Percentiles rank a stretch among this genome's conserved stretches.
Evolutionary conservation across 768 basidiomycete species (phyloP).

Genomic region (Glaciozyma martinii): DNA sequence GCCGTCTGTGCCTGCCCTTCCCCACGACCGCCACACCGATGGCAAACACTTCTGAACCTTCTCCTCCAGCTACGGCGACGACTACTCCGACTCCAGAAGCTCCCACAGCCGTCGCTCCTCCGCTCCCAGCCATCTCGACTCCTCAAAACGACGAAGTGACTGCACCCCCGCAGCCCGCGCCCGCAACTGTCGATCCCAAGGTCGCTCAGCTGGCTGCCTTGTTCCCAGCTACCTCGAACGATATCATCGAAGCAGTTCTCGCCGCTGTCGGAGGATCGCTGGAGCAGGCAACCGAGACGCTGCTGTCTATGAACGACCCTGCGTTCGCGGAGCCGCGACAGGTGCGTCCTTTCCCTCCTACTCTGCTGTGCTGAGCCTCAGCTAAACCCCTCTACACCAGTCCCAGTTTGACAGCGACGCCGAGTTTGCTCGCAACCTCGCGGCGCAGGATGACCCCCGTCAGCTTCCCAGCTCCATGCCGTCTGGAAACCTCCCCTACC

Average conservation of each 20-base stretch:
- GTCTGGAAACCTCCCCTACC: no score
- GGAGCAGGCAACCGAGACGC: constrained; percentile 11
- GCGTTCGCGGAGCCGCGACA: not conserved
- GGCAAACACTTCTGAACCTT: no score
- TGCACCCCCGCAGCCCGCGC: not conserved
- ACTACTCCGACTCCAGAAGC: no score
- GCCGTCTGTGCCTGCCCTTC: no score
- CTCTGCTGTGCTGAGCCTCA: not conserved
- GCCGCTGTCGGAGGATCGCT: constrained; percentile 3
- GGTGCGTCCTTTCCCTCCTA: not conserved
- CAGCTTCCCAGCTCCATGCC: no score
- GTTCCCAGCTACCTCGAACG: constrained; percentile 9
- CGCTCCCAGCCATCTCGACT: not conserved
- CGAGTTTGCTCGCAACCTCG: no score
- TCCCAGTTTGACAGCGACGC: no score
- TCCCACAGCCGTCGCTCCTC: not conserved
- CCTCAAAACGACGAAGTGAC: not conserved
- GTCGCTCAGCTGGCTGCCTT: constrained; percentile 13
- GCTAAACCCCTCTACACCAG: no score
- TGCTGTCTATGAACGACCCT: constrained; percentile 14
- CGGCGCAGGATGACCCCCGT: no score
- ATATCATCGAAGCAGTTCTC: constrained; percentile 20
- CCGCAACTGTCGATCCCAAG: not conserved
- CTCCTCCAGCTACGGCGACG: no score
- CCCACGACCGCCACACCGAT: no score